These are phyloP conservation scores for Agaricales sp. DNA, from an alignment of 1,284 basidiomycete genomes.

Conservation along the genomic window DNA sequence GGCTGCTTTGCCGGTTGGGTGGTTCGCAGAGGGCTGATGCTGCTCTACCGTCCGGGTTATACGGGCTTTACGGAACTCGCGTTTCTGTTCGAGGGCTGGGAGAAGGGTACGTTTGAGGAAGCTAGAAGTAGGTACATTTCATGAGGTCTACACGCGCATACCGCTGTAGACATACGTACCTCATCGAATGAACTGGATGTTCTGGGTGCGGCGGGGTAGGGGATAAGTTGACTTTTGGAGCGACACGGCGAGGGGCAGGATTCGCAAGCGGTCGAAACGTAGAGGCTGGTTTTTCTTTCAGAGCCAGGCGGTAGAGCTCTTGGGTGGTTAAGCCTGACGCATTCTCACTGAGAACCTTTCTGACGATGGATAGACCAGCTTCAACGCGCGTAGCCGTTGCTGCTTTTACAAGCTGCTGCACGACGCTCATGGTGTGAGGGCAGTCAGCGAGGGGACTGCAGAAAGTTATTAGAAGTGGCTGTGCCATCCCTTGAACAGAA, in stretches of 20 bases:
- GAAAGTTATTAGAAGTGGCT: too few species aligned
- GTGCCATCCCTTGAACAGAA: too few species aligned
- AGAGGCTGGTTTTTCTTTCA: conserved; percentile 21
- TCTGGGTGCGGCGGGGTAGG: conserved; percentile 27
- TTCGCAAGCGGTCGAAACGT: conserved; percentile 11
- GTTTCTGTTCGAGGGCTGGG: conserved; percentile 30
- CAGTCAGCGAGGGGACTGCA: too few species aligned
- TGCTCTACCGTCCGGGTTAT: conserved; percentile 21
- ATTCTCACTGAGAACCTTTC: conserved; percentile 3
- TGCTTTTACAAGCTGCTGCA: neutral
- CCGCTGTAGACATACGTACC: too few species aligned
- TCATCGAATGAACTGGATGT: conserved; percentile 41
- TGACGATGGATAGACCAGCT: neutral
- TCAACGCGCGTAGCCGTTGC: neutral
- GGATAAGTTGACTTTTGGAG: conserved; percentile 9
- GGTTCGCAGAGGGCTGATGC: conserved; percentile 17
- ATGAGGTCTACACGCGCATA: neutral
- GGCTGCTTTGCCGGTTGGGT: conserved; percentile 20
- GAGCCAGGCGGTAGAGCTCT: conserved; percentile 32
- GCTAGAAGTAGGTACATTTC: conserved; percentile 20
- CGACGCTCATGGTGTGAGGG: conserved; percentile 1
- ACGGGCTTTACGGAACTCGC: conserved; percentile 34
- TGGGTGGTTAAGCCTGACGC: conserved; percentile 26
- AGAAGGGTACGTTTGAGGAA: conserved; percentile 49
- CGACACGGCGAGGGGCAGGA: neutral